Base-by-base conservation (phyloP, 331 rosid genomes). In the Phaseolus coccineus region DNA sequence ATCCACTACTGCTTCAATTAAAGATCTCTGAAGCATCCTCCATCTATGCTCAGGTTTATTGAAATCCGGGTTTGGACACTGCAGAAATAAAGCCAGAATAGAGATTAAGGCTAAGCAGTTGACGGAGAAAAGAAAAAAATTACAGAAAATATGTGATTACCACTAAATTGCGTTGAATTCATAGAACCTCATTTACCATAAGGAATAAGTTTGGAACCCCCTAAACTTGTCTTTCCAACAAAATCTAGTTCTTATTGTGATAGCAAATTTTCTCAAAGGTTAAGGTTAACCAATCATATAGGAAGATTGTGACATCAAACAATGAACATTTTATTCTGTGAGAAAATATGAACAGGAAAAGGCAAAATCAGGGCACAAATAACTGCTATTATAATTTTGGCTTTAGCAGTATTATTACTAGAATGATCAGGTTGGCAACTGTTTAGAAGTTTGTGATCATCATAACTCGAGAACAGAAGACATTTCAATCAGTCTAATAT, bases 11-110 rank as follows among this genome's bases (percentile, higher is more conserved):
- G 98, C 94, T 84, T 95, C 98, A 8, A 90, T 87, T 83, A 95
- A 83, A 56, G 92, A 66, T 81, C 90, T 90, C 80, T 87, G 97
- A 84, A 95, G 80, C 96, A 95, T 91, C 66, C 98, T 90, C 99
- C 99, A 95, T 87, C 98, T 88, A 81, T 91, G 83, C 72, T 88
- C 92, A 48, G 96, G 97, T 76, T 93, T 87, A 75, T 85, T 93
- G 85, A 95, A 95, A 81, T 93, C 93, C 4, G 99, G 99, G 71
- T 94, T 91, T 15, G 97, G 98, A 84, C 98, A 94, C 98, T 94
- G 14, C 7, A 82, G 2, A 84, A 58, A 58, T 12, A 39, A 42
- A 74, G 27, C 47, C 40, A 77, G 68, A 73, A 72, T 9, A 52
- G 39, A 77, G 16, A 82, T 74, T 16, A 61, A 52, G 76, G 69